phyloP scores from a whole-genome alignment of 1,284 basidiomycete genomes.

The Tilletiopsis washingtonensis region DNA sequence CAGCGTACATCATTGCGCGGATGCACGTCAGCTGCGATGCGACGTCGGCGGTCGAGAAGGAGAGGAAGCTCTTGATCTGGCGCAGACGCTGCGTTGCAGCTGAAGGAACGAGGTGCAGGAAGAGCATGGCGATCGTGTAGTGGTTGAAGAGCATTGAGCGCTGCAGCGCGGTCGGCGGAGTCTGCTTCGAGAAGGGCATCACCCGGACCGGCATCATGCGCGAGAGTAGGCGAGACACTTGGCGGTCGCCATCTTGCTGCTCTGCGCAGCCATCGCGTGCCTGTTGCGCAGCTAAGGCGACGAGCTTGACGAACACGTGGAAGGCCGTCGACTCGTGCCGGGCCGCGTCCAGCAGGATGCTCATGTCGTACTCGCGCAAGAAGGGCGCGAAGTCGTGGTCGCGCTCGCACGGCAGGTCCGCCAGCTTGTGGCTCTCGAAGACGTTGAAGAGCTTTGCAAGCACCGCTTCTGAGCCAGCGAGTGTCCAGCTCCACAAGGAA shows the following conservation, averaged over 20 bases:
- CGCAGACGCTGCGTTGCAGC: conserved; percentile 56
- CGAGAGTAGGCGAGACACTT: conserved; percentile 67
- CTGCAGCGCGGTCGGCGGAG: conserved; percentile 55
- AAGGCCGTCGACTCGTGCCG: conserved; percentile 54
- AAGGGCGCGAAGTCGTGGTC: conserved; percentile 68
- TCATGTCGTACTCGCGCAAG: conserved; percentile 54
- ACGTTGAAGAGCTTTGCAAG: conserved; percentile 65
- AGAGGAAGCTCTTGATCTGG: conserved; percentile 61
- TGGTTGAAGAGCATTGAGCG: conserved; percentile 80
- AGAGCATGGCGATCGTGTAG: conserved; percentile 68
- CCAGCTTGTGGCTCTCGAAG: conserved; percentile 71
- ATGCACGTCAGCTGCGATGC: conserved; percentile 67
- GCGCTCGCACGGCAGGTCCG: conserved; percentile 66
- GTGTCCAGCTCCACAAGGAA: conserved; percentile 65
- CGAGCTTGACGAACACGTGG: conserved; percentile 69
- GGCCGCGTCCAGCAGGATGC: conserved; percentile 2
- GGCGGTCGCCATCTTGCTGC: conserved; percentile 40
- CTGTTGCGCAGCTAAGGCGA: conserved; percentile 59
- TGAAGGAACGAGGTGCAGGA: conserved; percentile 63
- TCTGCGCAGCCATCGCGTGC: conserved; percentile 15
- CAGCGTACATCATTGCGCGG: conserved; percentile 69
- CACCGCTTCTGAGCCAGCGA: conserved; percentile 55
- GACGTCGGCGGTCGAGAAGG: conserved; percentile 62
- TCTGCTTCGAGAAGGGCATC: conserved; percentile 48
- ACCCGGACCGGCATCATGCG: conserved; percentile 67